A percentile compares a stretch with the other conserved stretches of the same genome.
phyloP scores from a whole-genome alignment of 805 yeast species.

The Priceomyces fermenticarens region DNA sequence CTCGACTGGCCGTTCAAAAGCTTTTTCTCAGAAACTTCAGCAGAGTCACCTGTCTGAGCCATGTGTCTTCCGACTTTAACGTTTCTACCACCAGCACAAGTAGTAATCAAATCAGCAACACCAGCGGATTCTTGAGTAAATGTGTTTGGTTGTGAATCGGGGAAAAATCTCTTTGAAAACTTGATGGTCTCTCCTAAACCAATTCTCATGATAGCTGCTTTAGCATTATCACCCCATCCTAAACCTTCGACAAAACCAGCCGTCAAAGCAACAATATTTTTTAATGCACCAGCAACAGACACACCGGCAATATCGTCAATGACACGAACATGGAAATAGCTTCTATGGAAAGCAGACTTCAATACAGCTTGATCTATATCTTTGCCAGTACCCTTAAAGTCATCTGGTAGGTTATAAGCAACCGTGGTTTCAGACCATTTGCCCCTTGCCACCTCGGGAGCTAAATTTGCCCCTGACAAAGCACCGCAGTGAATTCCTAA shows the following conservation, averaged over 20 bases:
- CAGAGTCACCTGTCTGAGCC: constrained; percentile 75
- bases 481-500: constrained; percentile 94
- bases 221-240: constrained; percentile 99
- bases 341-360: constrained; percentile 89
- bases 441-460: constrained; percentile 93
- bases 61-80: constrained; percentile 84
- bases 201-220: constrained; percentile 95
- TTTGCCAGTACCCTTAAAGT: constrained; percentile 62
- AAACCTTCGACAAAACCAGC: constrained; percentile 97
- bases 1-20: constrained; percentile 94
- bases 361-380: constrained; percentile 72
- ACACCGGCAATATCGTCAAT: constrained; percentile 94
- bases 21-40: constrained; percentile 79
- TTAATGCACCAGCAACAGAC: constrained; percentile 94
- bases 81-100: constrained; percentile 97
- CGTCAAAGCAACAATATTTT: constrained; percentile 92
- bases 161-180: constrained; percentile 37
- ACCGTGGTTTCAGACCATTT: constrained; percentile 98
- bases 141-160: constrained; percentile 52
- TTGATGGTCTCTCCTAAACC: constrained; percentile 88
- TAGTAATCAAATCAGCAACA: constrained; percentile 96
- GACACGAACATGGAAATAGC: constrained; percentile 95
- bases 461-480: constrained; percentile 93
- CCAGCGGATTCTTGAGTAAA: constrained; percentile 95
- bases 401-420: constrained; percentile 76